Evolutionary conservation across 1,284 basidiomycete species (phyloP).

Genomic region (Tilletia setariae): DNA sequence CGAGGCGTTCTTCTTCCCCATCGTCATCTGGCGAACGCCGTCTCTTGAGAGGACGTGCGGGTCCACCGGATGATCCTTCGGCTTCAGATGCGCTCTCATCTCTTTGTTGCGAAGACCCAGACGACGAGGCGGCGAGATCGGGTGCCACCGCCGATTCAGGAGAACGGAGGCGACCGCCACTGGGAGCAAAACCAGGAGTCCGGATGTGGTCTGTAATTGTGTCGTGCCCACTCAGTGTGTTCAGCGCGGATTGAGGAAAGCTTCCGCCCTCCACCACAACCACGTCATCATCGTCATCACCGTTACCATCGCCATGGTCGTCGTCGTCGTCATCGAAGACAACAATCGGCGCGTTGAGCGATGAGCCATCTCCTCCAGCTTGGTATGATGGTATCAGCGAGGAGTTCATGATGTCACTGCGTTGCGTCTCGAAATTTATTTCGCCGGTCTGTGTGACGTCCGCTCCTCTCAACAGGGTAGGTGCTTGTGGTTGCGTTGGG

Average conservation of each 20-base stretch:
- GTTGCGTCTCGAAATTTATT: too few species aligned
- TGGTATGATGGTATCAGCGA: too few species aligned
- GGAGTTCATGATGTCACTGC: too few species aligned
- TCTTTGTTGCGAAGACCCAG: not conserved
- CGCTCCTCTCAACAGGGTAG: too few species aligned
- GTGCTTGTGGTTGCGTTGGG: not conserved
- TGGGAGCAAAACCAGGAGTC: not conserved
- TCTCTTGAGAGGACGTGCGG: not conserved
- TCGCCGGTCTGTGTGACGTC: too few species aligned
- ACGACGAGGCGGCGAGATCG: not conserved
- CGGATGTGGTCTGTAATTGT: not conserved
- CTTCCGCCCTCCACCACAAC: not conserved
- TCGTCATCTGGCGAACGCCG: not conserved
- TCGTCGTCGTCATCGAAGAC: not conserved
- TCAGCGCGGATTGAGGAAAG: not conserved
- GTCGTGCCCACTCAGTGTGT: not conserved
- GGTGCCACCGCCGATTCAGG: not conserved
- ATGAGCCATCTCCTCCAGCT: not conserved
- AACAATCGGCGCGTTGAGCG: not conserved
- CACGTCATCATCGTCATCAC: not conserved
- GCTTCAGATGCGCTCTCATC: not conserved
- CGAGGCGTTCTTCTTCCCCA: slow-evolving; percentile 2
- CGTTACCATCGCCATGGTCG: not conserved
- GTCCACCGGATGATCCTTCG: not conserved
- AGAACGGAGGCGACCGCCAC: not conserved